A percentile compares a stretch with the other conserved stretches of the same genome.
Evolutionary conservation across 495 filamentous ascomycete genomes (phyloP).

Genomic region (Astrocystis sublimbata): DNA sequence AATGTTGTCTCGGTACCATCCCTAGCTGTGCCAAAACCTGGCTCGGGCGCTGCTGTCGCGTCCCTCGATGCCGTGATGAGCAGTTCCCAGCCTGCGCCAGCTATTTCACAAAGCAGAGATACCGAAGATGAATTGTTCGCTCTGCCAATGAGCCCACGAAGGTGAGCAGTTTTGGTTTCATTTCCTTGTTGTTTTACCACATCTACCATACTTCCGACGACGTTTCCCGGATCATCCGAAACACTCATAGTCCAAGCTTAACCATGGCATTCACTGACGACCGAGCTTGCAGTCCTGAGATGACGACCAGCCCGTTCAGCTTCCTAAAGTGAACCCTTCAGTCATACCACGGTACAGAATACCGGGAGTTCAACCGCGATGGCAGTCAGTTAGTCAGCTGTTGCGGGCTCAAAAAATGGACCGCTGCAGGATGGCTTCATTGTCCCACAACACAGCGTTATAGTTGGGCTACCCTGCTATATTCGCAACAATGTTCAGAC

Average conservation of each 20-base stretch:
- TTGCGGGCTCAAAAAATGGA: background rate
- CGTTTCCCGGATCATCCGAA: background rate
- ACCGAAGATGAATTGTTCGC: slow-evolving; percentile 77
- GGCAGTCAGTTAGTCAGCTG: slow-evolving; percentile 1
- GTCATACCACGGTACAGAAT: background rate
- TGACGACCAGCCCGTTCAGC: slow-evolving; percentile 71
- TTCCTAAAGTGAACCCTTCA: slow-evolving; percentile 36
- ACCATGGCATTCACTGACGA: background rate
- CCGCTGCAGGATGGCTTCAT: background rate
- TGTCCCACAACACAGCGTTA: background rate
- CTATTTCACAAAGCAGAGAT: slow-evolving; percentile 39
- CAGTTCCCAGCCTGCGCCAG: slow-evolving; percentile 33
- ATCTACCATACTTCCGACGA: too few species aligned
- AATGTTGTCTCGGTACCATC: slow-evolving; percentile 34
- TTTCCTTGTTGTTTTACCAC: background rate
- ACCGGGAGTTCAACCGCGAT: background rate
- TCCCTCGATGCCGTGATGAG: slow-evolving; percentile 52
- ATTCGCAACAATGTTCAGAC: background rate
- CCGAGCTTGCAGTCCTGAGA: slow-evolving; percentile 58
- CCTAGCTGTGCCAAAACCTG: slow-evolving; percentile 41
- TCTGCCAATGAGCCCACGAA: slow-evolving; percentile 74
- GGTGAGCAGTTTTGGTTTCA: background rate
- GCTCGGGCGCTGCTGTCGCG: slow-evolving; percentile 36
- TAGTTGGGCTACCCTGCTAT: background rate
- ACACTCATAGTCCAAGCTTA: background rate